Conservation (phyloP, 2,329 filamentous ascomycete genomes). For the Cladosporium sp. region DNA sequence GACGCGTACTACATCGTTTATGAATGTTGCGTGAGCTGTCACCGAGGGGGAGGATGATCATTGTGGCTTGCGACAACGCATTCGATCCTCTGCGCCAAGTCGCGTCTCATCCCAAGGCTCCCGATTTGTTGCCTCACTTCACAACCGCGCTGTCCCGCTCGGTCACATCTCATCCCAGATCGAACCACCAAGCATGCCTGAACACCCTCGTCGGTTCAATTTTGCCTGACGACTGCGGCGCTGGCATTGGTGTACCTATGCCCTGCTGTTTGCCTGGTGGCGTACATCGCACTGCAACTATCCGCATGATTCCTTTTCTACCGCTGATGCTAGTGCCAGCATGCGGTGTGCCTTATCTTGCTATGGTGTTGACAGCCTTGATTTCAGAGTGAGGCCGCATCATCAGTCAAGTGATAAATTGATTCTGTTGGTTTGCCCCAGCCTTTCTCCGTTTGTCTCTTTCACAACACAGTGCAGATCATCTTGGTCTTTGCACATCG, state of each 20-base stretch:
- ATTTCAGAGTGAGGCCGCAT: not conserved
- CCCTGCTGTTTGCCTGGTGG: conserved; percentile 5
- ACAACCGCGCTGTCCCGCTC: no score
- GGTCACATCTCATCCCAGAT: no score
- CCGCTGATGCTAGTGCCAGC: no score
- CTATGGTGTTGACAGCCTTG: no score
- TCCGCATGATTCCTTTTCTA: not conserved
- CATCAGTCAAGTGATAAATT: not conserved
- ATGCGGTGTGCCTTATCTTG: no score
- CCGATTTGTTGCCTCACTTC: conserved; percentile 8
- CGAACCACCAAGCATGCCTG: not conserved
- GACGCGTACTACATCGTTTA: not conserved
- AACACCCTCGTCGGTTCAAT: not conserved
- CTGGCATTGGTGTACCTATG: not conserved
- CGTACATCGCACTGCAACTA: not conserved
- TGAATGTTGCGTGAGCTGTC: conserved; percentile 9
- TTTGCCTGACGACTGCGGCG: not conserved
- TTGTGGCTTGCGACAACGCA: no score
- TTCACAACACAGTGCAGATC: not conserved
- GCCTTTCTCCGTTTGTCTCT: not conserved
- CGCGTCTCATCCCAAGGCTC: not conserved
- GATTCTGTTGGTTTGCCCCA: not conserved
- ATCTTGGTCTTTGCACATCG: no score
- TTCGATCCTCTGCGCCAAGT: not conserved
- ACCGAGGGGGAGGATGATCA: not conserved